phyloP scores from a whole-genome alignment of 2,329 filamentous ascomycete species.

The Colletotrichum lindemuthianum region DNA sequence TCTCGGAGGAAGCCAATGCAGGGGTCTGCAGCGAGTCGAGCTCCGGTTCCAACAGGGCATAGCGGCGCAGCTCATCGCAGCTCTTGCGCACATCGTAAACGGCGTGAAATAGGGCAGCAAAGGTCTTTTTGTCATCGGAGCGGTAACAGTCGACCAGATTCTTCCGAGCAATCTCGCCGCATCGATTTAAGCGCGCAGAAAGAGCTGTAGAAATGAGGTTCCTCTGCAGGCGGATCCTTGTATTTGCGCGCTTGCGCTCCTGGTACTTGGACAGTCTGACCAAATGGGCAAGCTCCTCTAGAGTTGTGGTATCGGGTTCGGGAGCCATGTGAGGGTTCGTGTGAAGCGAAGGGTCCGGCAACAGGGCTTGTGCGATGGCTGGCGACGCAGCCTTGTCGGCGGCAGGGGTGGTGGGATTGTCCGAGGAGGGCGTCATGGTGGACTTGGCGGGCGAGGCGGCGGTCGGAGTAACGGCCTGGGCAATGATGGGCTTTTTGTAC shows the following conservation, averaged over 20 bases:
- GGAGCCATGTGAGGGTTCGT: constrained; percentile 68
- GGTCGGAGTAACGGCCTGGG: constrained; percentile 50
- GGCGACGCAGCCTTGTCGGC: constrained; percentile 56
- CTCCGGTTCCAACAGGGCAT: constrained; percentile 77
- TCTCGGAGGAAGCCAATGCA: constrained; percentile 51
- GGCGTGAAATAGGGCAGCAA: constrained; percentile 79
- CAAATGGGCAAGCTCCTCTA: constrained; percentile 82
- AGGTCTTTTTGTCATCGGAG: constrained; percentile 80
- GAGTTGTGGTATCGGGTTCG: constrained; percentile 72
- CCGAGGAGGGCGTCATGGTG: constrained; percentile 37
- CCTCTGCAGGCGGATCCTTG: constrained; percentile 77
- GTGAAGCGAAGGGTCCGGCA: constrained; percentile 74
- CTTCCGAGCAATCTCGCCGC: constrained; percentile 78
- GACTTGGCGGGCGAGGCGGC: constrained; percentile 39
- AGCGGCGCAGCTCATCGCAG: constrained; percentile 77
- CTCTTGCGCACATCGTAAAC: constrained; percentile 83
- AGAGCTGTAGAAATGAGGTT: constrained; percentile 80
- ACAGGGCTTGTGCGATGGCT: constrained; percentile 57
- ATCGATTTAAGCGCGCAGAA: constrained; percentile 78
- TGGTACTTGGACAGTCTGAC: constrained; percentile 83
- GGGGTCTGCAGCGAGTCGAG: constrained; percentile 69
- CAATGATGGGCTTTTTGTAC: constrained; percentile 60
- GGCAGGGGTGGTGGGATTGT: constrained; percentile 43
- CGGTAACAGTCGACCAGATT: constrained; percentile 83
- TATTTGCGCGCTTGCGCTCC: constrained; percentile 80